phyloP scores from a whole-genome alignment of 257 asterid genomes.

The Petrea volubilis region DNA sequence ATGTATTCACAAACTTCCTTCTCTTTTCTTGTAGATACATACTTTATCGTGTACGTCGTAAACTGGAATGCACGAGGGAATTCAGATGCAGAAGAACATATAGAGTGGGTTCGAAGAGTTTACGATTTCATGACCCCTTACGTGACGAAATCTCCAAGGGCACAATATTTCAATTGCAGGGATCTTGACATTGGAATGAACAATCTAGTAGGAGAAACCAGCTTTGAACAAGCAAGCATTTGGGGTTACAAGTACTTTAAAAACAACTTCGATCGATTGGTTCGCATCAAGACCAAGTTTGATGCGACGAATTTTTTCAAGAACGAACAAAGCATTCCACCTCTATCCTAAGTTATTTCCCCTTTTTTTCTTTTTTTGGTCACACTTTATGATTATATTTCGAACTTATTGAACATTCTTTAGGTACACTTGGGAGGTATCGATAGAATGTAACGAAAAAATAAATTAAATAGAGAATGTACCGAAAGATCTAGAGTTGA shows the following conservation, averaged over 20 bases:
- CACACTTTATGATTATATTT: too few species aligned
- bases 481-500: too few species aligned
- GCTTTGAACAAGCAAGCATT: not conserved
- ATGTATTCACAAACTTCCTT: too few species aligned
- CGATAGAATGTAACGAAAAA: too few species aligned
- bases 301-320: too few species aligned
- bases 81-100: not conserved
- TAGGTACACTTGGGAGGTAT: too few species aligned
- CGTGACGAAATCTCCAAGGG: not conserved
- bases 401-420: too few species aligned
- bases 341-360: too few species aligned
- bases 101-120: not conserved
- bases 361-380: too few species aligned
- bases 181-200: not conserved
- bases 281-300: not conserved
- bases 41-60: not conserved
- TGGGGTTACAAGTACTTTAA: slow-evolving; percentile 3
- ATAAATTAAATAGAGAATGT: too few species aligned
- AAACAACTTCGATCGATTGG: not conserved
- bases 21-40: too few species aligned
- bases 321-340: not conserved
- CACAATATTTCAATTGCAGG: not conserved
- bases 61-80: not conserved
- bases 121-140: not conserved
- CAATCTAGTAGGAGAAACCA: not conserved